phyloP scores from a whole-genome alignment of 352 stramenopile species.

The Globisporangium orthogonon region DNA sequence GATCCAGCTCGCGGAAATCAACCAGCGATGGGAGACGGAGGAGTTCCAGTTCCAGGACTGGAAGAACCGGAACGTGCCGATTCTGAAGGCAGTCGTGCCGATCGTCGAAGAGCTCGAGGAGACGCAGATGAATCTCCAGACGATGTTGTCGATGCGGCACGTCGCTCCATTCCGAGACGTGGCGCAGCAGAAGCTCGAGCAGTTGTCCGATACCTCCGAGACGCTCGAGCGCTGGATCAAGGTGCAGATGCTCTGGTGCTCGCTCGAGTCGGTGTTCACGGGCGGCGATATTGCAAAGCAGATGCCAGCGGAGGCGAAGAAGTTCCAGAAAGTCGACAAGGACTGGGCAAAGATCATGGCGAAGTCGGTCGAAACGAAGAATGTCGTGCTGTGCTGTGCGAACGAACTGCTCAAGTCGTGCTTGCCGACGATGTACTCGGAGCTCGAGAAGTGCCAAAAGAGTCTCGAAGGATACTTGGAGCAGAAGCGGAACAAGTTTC shows the following conservation, averaged over 20 bases:
- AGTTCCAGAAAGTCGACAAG: slow-evolving; percentile 97
- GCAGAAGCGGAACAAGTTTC: slow-evolving; percentile 98
- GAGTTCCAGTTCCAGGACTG: slow-evolving; percentile 95
- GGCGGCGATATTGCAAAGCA: slow-evolving; percentile 98
- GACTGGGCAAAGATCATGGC: slow-evolving; percentile 98
- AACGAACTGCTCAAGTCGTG: slow-evolving; percentile 97
- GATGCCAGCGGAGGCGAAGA: slow-evolving; percentile 97
- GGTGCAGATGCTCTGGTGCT: slow-evolving; percentile 98
- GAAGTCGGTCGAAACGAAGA: slow-evolving; percentile 88
- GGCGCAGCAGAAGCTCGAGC: slow-evolving; percentile 92
- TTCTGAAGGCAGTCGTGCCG: slow-evolving; percentile 93
- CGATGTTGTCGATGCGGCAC: slow-evolving; percentile 97
- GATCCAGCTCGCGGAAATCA: slow-evolving; percentile 92
- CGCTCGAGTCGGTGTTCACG: slow-evolving; percentile 97
- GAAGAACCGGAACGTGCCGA: slow-evolving; percentile 93
- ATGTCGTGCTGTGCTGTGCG: slow-evolving; percentile 91
- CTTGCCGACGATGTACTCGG: slow-evolving; percentile 95
- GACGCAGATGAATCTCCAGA: slow-evolving; percentile 97
- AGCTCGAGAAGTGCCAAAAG: slow-evolving; percentile 98
- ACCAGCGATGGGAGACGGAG: slow-evolving; percentile 89
- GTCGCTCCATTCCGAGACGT: slow-evolving; percentile 95
- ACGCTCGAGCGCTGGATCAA: slow-evolving; percentile 97
- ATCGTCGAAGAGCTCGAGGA: slow-evolving; percentile 98
- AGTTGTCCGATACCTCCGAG: slow-evolving; percentile 95
- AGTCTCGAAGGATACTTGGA: slow-evolving; percentile 97